These are phyloP conservation scores for Aspergillus versicolor DNA, from an alignment of 2,329 filamentous ascomycete species.

Conservation along the genomic window DNA sequence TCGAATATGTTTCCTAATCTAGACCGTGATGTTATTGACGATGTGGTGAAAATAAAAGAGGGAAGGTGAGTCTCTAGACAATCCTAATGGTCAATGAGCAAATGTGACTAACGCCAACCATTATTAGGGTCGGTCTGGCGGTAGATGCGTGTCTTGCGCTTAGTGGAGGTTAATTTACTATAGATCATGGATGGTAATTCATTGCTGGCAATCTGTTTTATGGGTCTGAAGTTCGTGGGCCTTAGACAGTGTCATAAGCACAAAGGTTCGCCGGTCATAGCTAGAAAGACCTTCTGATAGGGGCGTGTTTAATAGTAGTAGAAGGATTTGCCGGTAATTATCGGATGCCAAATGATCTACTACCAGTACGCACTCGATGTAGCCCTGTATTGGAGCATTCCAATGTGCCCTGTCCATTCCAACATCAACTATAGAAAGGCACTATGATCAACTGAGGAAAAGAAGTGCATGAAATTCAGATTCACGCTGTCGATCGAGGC, in stretches of 20 bases:
- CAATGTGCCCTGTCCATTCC: no score
- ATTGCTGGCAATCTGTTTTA: neutral
- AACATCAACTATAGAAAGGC: no score
- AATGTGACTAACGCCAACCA: conserved; percentile 12
- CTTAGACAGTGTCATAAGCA: no score
- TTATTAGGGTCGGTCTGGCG: conserved; percentile 71
- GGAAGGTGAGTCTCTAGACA: conserved; percentile 65
- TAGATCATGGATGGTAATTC: neutral
- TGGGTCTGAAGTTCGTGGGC: no score
- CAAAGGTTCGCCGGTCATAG: no score
- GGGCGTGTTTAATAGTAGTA: neutral
- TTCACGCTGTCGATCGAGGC: no score
- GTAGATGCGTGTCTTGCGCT: conserved; percentile 82
- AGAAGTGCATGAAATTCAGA: no score
- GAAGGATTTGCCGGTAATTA: neutral
- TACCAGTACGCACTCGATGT: no score
- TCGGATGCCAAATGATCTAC: neutral
- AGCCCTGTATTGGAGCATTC: no score
- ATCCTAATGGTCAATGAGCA: neutral
- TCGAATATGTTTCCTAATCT: conserved; percentile 96
- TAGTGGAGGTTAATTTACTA: conserved; percentile 41
- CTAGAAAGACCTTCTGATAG: no score
- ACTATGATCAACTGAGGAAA: no score
- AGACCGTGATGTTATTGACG: conserved; percentile 90
- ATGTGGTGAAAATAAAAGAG: conserved; percentile 94